Evolutionary conservation across 176 grass and related monocot genomes (phyloP).

Genomic region (Secale cereale): DNA sequence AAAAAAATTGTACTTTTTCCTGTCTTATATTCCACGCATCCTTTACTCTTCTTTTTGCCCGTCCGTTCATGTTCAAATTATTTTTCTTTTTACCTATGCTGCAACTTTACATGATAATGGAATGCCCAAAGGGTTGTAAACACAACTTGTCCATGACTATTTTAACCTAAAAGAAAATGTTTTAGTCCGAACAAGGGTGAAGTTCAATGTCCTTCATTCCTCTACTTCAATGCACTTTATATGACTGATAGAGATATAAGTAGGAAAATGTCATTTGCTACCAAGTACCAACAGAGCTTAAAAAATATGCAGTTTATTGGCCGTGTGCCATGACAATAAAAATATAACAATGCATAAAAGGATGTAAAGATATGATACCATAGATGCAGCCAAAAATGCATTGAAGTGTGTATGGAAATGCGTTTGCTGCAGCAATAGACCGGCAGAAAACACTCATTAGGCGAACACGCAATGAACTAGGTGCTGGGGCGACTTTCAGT

Average conservation of each 20-base stretch:
- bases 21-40: background rate
- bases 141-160: background rate
- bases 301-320: conserved; percentile 1
- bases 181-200: background rate
- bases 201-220: background rate
- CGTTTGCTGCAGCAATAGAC: conserved; percentile 84
- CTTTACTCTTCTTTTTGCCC: background rate
- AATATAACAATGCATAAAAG: background rate
- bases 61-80: background rate
- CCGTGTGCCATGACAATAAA: background rate
- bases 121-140: background rate
- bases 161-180: background rate
- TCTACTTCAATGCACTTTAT: conserved; percentile 3
- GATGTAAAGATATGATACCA: conserved; percentile 41
- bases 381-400: conserved; percentile 93
- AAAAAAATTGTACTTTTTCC: background rate
- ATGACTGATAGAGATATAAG: conserved; percentile 1
- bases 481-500: conserved; percentile 66
- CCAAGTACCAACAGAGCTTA: background rate
- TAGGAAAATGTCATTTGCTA: conserved; percentile 21
- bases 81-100: background rate
- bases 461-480: conserved; percentile 57
- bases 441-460: conserved; percentile 90
- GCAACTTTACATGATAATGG: background rate
- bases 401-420: conserved; percentile 86